These are phyloP conservation scores for Penicillium crystallinum DNA, from an alignment of 495 filamentous ascomycete genomes.

Conservation along the genomic window DNA sequence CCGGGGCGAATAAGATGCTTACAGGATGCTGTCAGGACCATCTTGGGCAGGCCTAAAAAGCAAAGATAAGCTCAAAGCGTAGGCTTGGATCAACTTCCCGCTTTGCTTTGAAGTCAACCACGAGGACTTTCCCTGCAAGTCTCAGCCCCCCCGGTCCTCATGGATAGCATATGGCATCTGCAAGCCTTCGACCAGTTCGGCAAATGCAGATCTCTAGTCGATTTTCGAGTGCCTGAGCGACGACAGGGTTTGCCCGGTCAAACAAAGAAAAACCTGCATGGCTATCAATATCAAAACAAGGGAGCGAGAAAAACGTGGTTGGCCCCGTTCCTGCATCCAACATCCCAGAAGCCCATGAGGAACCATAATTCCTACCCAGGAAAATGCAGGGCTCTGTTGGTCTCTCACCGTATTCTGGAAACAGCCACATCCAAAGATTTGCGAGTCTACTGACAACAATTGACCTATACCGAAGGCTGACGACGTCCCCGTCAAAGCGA, in stretches of 20 bases:
- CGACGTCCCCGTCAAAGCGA: slow-evolving; percentile 1
- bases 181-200: not conserved
- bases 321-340: slow-evolving; percentile 26
- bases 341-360: not conserved
- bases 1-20: slow-evolving; percentile 1
- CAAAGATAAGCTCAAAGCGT: slow-evolving; percentile 3
- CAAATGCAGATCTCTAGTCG: not conserved
- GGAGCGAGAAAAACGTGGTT: slow-evolving; percentile 12
- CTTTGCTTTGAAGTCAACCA: not conserved
- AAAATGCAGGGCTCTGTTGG: not conserved
- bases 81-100: not conserved
- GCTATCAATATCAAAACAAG: not conserved
- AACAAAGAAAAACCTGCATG: slow-evolving; percentile 12
- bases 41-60: not conserved
- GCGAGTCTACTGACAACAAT: not conserved
- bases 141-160: not conserved
- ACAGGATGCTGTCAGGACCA: slow-evolving; percentile 7
- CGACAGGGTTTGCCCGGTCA: not conserved
- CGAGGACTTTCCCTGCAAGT: not conserved
- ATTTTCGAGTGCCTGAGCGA: not conserved
- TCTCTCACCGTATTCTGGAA: not conserved
- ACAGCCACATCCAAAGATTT: slow-evolving; percentile 2
- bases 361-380: not conserved
- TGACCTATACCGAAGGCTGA: not conserved
- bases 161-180: not conserved